Conservation (phyloP, 345 rosid genomes). For the Eucalyptus tenuipes region DNA sequence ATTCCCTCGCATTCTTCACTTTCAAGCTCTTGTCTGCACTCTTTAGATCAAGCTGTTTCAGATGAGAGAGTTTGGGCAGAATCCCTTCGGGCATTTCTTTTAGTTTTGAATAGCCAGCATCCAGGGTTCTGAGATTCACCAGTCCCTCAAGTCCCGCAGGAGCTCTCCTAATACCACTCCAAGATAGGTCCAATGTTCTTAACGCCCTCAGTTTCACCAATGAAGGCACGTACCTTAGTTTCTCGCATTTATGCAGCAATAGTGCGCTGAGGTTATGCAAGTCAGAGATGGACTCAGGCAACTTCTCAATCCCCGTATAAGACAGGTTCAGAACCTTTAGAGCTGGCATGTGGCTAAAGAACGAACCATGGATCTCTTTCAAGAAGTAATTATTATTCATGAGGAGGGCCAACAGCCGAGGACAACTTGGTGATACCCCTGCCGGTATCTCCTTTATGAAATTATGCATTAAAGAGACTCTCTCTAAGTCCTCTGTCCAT, state of each 20-base stretch:
- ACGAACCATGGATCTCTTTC: background rate
- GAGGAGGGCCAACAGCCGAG: background rate
- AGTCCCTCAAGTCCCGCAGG: constrained; percentile 4
- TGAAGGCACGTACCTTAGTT: background rate
- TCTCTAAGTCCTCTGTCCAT: background rate
- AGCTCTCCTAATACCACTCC: background rate
- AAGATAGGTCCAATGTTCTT: constrained; percentile 1
- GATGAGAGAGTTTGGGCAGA: background rate
- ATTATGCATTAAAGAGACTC: background rate
- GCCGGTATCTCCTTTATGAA: background rate
- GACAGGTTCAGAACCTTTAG: constrained; percentile 4
- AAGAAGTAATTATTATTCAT: background rate
- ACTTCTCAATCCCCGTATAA: background rate
- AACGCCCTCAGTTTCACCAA: background rate
- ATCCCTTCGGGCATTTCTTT: background rate
- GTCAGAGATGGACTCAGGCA: constrained; percentile 5
- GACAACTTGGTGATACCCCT: background rate
- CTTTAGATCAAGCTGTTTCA: background rate
- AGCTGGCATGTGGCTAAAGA: background rate
- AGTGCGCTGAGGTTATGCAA: background rate
- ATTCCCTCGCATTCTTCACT: background rate
- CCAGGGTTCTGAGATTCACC: background rate
- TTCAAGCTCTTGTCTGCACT: background rate
- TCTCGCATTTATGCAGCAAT: background rate
- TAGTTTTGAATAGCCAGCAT: background rate